Conservation (phyloP, 768 basidiomycete genomes). For the Boletellus sp. region DNA sequence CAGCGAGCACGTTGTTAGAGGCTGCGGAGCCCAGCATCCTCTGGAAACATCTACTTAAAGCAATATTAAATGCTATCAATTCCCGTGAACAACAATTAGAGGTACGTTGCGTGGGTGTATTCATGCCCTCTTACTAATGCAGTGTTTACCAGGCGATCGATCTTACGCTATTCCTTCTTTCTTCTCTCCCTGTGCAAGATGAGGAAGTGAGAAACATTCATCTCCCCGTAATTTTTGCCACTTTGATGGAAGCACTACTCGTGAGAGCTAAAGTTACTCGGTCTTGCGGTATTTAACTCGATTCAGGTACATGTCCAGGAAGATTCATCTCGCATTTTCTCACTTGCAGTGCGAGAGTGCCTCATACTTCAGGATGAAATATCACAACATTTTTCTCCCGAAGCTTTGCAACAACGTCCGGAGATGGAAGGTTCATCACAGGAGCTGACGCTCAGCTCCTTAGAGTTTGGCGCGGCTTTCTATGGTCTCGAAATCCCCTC, state of each 20-base stretch:
- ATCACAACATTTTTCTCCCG: slow-evolving; percentile 46
- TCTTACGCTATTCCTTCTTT: slow-evolving; percentile 70
- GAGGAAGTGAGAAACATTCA: slow-evolving; percentile 83
- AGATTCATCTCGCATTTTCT: slow-evolving; percentile 35
- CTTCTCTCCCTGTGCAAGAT: slow-evolving; percentile 72
- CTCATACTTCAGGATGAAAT: slow-evolving; percentile 54
- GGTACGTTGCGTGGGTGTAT: slow-evolving; percentile 34
- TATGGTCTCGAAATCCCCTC: slow-evolving; percentile 46
- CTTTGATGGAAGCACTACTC: slow-evolving; percentile 58
- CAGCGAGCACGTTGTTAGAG: slow-evolving; percentile 86
- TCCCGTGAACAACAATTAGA: slow-evolving; percentile 43
- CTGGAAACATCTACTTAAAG: slow-evolving; percentile 72
- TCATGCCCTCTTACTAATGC: slow-evolving; percentile 4
- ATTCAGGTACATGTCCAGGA: slow-evolving; percentile 36
- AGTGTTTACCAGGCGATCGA: slow-evolving; percentile 49
- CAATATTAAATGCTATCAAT: slow-evolving; percentile 53
- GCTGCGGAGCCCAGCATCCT: slow-evolving; percentile 85
- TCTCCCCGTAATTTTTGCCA: slow-evolving; percentile 73
- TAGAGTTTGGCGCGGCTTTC: slow-evolving; percentile 57
- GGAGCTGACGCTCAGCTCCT: slow-evolving; percentile 36
- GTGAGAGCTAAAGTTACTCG: slow-evolving; percentile 38
- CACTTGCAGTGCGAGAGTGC: slow-evolving; percentile 37
- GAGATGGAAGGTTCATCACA: slow-evolving; percentile 39
- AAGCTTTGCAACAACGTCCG: slow-evolving; percentile 49
- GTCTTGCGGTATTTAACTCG: not conserved